Percentiles rank a stretch among this genome's conserved stretches.
These are phyloP conservation scores for Phytopythium mirpurense DNA, from an alignment of 352 stramenopile genomes.

Conservation along the genomic window DNA sequence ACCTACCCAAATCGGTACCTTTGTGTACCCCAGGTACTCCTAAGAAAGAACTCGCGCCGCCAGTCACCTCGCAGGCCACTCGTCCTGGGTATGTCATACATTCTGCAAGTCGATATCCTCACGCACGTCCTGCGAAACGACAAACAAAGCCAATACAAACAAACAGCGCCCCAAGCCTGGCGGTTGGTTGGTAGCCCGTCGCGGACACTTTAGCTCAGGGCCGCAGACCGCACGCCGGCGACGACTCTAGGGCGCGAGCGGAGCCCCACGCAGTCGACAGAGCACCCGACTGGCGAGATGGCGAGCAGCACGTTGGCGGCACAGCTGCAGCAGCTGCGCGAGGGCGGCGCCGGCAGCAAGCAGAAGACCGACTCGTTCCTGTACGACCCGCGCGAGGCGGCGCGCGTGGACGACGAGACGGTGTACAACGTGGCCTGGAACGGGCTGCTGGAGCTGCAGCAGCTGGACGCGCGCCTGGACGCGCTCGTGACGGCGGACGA, in stretches of 20 bases:
- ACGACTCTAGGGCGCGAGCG: too few species aligned
- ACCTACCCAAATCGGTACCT: too few species aligned
- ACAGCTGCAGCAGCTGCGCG: conserved; percentile 79
- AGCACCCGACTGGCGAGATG: conserved; percentile 16
- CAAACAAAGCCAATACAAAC: background rate
- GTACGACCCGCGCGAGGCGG: conserved; percentile 76
- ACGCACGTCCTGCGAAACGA: conserved; percentile 6
- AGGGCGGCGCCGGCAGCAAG: conserved; percentile 73
- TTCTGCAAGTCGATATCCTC: conserved; percentile 13
- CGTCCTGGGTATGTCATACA: conserved; percentile 29
- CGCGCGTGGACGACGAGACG: conserved; percentile 78
- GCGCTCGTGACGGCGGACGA: conserved; percentile 43
- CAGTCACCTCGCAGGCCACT: conserved; percentile 20
- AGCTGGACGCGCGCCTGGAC: conserved; percentile 70
- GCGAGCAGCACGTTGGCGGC: conserved; percentile 63
- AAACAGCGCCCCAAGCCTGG: too few species aligned
- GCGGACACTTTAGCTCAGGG: too few species aligned
- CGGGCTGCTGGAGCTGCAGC: conserved; percentile 71
- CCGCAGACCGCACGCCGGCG: too few species aligned
- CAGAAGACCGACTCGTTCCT: conserved; percentile 81
- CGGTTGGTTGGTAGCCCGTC: too few species aligned
- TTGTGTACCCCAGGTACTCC: too few species aligned
- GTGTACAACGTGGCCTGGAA: conserved; percentile 86
- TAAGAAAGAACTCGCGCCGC: conserved; percentile 4
- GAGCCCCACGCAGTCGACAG: background rate